Percentiles rank a stretch among this genome's conserved stretches.
These are phyloP conservation scores for Cytospora piceicola DNA, from an alignment of 2,329 filamentous ascomycete genomes.

Conservation along the genomic window DNA sequence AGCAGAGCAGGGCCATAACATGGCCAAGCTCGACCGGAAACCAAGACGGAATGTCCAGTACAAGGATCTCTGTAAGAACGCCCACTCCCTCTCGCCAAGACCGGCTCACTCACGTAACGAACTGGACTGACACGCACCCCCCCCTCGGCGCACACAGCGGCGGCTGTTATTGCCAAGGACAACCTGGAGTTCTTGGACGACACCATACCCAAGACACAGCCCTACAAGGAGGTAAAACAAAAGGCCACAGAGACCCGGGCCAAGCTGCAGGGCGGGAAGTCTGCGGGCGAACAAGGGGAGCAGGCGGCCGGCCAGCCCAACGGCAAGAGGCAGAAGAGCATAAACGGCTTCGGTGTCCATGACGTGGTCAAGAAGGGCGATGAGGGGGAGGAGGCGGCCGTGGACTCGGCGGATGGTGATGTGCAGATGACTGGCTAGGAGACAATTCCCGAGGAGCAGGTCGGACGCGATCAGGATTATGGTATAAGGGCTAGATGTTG, in stretches of 20 bases:
- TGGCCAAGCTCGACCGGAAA: slow-evolving; percentile 89
- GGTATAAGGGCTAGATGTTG: not conserved
- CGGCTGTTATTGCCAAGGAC: slow-evolving; percentile 83
- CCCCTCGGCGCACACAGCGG: slow-evolving; percentile 56
- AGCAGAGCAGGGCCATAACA: slow-evolving; percentile 80
- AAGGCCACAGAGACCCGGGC: slow-evolving; percentile 56
- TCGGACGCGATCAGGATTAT: not conserved
- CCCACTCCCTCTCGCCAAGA: not conserved
- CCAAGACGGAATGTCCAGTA: slow-evolving; percentile 94
- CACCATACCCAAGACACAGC: slow-evolving; percentile 82
- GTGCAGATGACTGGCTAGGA: slow-evolving; percentile 59
- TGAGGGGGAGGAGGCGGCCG: slow-evolving; percentile 47
- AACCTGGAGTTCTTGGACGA: slow-evolving; percentile 95
- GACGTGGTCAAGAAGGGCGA: slow-evolving; percentile 33
- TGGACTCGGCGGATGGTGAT: slow-evolving; percentile 50
- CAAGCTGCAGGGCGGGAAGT: slow-evolving; percentile 51
- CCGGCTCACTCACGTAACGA: slow-evolving; percentile 1
- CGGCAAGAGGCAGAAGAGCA: slow-evolving; percentile 45
- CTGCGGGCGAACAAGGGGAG: slow-evolving; percentile 36
- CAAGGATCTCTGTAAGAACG: slow-evolving; percentile 76
- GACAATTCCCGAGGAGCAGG: not conserved
- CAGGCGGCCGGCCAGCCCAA: slow-evolving; percentile 35
- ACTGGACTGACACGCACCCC: slow-evolving; percentile 20
- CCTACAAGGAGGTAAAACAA: slow-evolving; percentile 79
- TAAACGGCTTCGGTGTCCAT: slow-evolving; percentile 39